Evolutionary conservation across 305 asterid species (phyloP).

Genomic region (Galium porrigens): DNA sequence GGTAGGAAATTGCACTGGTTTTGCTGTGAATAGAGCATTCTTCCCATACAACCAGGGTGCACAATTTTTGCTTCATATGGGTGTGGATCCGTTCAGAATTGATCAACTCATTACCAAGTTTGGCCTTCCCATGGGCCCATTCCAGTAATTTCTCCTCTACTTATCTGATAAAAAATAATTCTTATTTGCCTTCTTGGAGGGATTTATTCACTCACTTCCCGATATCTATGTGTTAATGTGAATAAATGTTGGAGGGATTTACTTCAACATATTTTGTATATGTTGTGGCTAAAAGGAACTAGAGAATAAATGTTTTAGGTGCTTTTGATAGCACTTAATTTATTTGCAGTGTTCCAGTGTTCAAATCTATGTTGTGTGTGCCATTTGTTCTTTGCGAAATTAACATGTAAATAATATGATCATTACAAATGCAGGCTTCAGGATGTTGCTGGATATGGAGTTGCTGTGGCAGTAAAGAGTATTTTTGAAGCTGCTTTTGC

Average conservation of each 20-base stretch:
- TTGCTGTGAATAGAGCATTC: conserved; percentile 94
- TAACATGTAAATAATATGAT: conserved; percentile 19
- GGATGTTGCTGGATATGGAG: conserved; percentile 94
- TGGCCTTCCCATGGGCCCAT: conserved; percentile 95
- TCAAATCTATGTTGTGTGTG: background rate
- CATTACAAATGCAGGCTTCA: conserved; percentile 46
- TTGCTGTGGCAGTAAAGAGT: conserved; percentile 52
- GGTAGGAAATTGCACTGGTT: conserved; percentile 91
- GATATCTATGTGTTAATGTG: too few relatives aligned
- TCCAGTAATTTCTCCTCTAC: conserved; percentile 51
- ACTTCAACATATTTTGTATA: background rate
- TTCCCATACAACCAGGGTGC: conserved; percentile 82
- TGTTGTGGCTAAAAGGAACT: conserved; percentile 3
- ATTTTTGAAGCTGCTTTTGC: conserved; percentile 44
- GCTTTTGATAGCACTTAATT: background rate
- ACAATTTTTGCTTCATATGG: conserved; percentile 53
- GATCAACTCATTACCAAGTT: conserved; percentile 61
- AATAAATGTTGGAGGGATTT: background rate
- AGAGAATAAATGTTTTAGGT: background rate
- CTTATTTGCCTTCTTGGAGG: too few relatives aligned
- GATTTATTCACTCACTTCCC: too few relatives aligned
- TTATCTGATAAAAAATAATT: background rate
- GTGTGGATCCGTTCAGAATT: conserved; percentile 78
- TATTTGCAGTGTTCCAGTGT: background rate
- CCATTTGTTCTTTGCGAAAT: conserved; percentile 2